A percentile compares a stretch with the other conserved stretches of the same genome.
Evolutionary conservation across 257 asterid genomes (phyloP).

Genomic region (Plantago elongata): DNA sequence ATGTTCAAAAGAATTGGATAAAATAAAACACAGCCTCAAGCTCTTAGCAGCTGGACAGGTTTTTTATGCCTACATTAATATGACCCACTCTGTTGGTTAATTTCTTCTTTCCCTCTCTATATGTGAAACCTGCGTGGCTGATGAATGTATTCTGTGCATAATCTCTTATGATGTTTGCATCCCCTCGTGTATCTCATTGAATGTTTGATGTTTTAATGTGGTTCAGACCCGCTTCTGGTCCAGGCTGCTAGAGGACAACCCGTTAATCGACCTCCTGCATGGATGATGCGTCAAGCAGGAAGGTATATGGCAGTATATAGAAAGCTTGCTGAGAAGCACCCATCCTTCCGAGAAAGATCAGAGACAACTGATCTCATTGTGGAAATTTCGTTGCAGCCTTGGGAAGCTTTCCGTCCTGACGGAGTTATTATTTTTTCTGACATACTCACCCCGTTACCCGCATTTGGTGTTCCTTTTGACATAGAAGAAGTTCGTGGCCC

Average conservation of each 20-base stretch:
- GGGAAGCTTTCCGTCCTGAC: conserved; percentile 94
- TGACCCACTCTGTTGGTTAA: too few species aligned
- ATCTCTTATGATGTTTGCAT: not conserved
- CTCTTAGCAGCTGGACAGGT: too few species aligned
- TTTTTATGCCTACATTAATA: too few species aligned
- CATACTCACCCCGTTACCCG: conserved; percentile 94
- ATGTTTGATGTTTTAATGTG: conserved; percentile 17
- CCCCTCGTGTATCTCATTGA: not conserved
- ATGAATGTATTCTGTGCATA: not conserved
- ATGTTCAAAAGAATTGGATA: too few species aligned
- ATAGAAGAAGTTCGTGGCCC: conserved; percentile 92
- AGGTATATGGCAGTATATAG: conserved; percentile 93
- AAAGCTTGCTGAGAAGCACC: conserved; percentile 94
- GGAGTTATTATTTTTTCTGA: conserved; percentile 97
- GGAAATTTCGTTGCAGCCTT: conserved; percentile 98
- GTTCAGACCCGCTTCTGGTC: conserved; percentile 84
- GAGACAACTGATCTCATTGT: conserved; percentile 99
- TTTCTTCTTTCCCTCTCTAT: too few species aligned
- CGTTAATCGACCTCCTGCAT: conserved; percentile 90
- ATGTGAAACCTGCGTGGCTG: too few species aligned
- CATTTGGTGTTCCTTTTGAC: conserved; percentile 97
- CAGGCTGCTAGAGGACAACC: conserved; percentile 88
- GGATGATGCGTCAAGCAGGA: conserved; percentile 99
- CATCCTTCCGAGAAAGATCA: conserved; percentile 97
- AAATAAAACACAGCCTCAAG: too few species aligned